Percentiles rank a stretch among this genome's conserved stretches.
Conservation (phyloP, 176 grass and related monocot species). For the Eremochloa ophiuroides region DNA sequence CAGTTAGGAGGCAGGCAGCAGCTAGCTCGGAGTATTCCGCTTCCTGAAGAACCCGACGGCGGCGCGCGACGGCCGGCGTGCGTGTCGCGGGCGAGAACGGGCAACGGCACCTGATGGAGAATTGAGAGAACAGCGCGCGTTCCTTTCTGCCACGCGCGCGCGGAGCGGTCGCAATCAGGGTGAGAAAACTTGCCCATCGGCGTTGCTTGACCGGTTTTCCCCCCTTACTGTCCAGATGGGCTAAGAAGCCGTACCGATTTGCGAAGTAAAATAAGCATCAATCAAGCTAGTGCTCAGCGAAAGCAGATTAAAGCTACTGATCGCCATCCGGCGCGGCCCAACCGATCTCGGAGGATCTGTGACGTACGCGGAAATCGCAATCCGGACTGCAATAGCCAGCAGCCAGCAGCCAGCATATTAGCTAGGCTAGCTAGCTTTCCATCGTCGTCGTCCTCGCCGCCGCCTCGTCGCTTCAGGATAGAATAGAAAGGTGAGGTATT, state of each 20-base stretch:
- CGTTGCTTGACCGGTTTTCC: not conserved
- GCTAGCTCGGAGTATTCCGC: not conserved
- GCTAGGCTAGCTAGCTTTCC: too few species aligned
- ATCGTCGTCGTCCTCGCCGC: not conserved
- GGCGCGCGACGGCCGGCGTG: not conserved
- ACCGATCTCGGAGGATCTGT: slow-evolving; percentile 1
- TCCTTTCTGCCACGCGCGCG: not conserved
- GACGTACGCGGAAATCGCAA: not conserved
- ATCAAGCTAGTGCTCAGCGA: slow-evolving; percentile 33
- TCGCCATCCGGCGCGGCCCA: not conserved
- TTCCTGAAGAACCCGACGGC: not conserved
- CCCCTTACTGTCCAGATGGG: not conserved
- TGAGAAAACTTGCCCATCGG: not conserved
- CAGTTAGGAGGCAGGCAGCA: not conserved
- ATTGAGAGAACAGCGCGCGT: not conserved
- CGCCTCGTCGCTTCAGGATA: not conserved
- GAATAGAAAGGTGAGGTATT: slow-evolving; percentile 6
- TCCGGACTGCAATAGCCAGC: not conserved
- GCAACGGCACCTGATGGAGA: too few species aligned
- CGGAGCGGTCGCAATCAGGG: slow-evolving; percentile 16
- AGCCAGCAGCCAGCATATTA: slow-evolving; percentile 25
- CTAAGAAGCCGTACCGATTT: not conserved
- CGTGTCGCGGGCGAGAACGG: not conserved
- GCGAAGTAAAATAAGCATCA: slow-evolving; percentile 40
- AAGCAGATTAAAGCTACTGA: not conserved